Evolutionary conservation across 2,329 filamentous ascomycete species (phyloP).

Genomic region (Sclerotinia glacialis): DNA sequence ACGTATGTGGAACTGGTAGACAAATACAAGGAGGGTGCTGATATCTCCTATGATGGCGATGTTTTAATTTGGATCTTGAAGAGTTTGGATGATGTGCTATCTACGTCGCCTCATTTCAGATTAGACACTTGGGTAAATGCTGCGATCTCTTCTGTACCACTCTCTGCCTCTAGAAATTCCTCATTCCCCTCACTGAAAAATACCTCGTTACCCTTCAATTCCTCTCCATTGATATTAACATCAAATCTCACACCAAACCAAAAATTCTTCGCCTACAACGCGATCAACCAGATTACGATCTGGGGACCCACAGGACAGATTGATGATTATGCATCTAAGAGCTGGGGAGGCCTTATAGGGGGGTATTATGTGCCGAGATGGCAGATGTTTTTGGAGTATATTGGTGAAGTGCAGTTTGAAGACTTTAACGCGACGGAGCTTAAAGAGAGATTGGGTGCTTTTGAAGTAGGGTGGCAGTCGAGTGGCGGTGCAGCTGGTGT

Average conservation of each 20-base stretch:
- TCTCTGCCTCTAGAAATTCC: not conserved
- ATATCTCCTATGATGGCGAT: not conserved
- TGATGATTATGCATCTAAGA: conserved; percentile 50
- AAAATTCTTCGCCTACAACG: conserved; percentile 42
- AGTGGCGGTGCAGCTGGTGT: not conserved
- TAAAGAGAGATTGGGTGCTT: not conserved
- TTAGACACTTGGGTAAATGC: conserved; percentile 4
- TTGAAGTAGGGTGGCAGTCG: not conserved
- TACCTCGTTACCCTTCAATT: not conserved
- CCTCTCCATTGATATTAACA: not conserved
- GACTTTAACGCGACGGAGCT: not conserved
- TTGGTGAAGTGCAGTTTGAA: not conserved
- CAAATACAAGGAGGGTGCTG: not conserved
- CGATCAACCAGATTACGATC: conserved; percentile 50
- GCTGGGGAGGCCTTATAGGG: conserved; percentile 48
- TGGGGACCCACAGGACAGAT: conserved; percentile 51
- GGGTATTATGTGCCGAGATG: conserved; percentile 38
- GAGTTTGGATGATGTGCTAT: conserved; percentile 1
- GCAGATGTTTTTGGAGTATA: not conserved
- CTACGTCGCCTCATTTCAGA: not conserved
- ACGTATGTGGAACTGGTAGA: not conserved
- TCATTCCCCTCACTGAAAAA: not conserved
- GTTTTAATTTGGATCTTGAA: not conserved
- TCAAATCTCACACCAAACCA: not conserved
- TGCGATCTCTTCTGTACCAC: not conserved